Conservation (phyloP, 352 stramenopile genomes). For the Phytophthora cryptogea region DNA sequence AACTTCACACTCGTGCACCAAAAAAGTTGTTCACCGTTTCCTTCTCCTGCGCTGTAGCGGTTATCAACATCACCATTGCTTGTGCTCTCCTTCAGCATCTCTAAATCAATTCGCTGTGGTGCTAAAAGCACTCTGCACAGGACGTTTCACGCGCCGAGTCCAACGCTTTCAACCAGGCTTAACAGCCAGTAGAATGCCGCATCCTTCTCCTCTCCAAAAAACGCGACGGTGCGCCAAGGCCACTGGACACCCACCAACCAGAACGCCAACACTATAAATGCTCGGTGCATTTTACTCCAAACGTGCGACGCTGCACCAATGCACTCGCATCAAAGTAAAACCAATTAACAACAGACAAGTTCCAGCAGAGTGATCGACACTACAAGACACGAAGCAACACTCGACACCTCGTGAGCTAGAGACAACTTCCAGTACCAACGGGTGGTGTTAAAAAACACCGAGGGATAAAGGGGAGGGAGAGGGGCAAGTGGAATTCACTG, state of each 20-base stretch:
- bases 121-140: no score
- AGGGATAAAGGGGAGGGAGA: constrained; percentile 36
- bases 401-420: not conserved
- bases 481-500: not conserved
- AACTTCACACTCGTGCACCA: not conserved
- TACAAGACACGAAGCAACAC: no score
- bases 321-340: not conserved
- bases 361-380: not conserved
- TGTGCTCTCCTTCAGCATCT: constrained; percentile 5
- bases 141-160: constrained; percentile 17
- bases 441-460: constrained; percentile 93
- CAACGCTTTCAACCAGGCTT: constrained; percentile 12
- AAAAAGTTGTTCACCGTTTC: constrained; percentile 5
- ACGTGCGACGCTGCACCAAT: not conserved
- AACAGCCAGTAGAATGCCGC: constrained; percentile 1
- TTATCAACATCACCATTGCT: constrained; percentile 8
- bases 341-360: not conserved
- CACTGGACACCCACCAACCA: not conserved
- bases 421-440: constrained; percentile 44
- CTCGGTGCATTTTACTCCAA: not conserved
- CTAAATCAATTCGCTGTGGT: no score
- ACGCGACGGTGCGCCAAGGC: constrained; percentile 12
- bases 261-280: not conserved
- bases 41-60: constrained; percentile 11
- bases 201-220: constrained; percentile 14